phyloP scores from a whole-genome alignment of 1,139 yeast genomes.

The Nadsonia starkeyi-henricii region DNA sequence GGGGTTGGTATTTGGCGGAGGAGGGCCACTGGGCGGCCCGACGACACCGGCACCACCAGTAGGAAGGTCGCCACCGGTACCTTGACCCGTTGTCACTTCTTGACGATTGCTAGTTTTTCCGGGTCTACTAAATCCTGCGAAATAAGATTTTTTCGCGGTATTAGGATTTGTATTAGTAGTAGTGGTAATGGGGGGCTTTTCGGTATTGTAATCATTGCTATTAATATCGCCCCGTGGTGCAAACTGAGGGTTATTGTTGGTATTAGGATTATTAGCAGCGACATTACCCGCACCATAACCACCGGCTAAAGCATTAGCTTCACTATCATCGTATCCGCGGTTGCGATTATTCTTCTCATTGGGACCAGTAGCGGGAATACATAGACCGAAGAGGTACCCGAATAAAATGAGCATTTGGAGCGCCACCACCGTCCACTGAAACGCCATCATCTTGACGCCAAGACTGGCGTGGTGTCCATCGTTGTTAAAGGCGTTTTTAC shows the following conservation, averaged over 20 bases:
- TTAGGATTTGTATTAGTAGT: background rate
- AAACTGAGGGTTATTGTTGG: too few relatives aligned
- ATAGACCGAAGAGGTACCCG: constrained; percentile 20
- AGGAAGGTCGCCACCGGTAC: background rate
- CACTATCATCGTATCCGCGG: background rate
- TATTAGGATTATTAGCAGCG: too few relatives aligned
- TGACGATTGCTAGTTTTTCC: background rate
- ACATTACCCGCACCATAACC: too few relatives aligned
- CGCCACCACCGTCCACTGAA: constrained; percentile 49
- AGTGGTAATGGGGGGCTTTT: too few relatives aligned
- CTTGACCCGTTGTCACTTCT: background rate
- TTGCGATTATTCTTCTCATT: background rate
- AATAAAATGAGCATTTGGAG: constrained; percentile 27
- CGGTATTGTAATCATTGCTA: too few relatives aligned
- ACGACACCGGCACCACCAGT: background rate
- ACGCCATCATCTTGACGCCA: constrained; percentile 47
- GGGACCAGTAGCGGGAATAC: constrained; percentile 9
- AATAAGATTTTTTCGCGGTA: background rate
- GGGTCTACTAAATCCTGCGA: background rate
- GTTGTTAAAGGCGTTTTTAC: constrained; percentile 39
- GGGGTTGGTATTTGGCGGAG: background rate
- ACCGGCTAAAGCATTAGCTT: background rate
- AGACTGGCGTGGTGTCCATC: constrained; percentile 26
- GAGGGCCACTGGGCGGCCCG: background rate
- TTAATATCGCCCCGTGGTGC: too few relatives aligned